A percentile compares a stretch with the other conserved stretches of the same genome.
phyloP scores from a whole-genome alignment of 768 basidiomycete species.

The Pleurotus salmoneostramineus region DNA sequence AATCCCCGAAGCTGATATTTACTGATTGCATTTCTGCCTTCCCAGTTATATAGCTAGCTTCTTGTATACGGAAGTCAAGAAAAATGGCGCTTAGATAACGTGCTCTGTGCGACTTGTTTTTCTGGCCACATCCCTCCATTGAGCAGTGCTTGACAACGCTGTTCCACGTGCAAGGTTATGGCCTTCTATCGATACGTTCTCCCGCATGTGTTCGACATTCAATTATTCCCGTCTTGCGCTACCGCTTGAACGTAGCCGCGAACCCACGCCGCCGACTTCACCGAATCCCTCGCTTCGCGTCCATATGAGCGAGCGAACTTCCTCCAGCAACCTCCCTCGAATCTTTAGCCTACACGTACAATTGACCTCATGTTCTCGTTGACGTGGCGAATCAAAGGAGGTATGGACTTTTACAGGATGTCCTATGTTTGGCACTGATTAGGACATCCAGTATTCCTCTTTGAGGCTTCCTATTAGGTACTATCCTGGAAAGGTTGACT shows the following conservation, averaged over 20 bases:
- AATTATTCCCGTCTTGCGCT: neutral
- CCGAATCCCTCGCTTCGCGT: neutral
- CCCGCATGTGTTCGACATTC: neutral
- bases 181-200: neutral
- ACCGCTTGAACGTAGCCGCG: neutral
- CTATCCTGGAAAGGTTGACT: neutral
- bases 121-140: too few relatives aligned
- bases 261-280: neutral
- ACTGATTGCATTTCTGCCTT: neutral
- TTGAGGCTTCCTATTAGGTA: neutral
- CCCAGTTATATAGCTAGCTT: neutral
- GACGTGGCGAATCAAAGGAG: constrained; percentile 8
- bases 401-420: neutral
- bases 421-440: neutral
- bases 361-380: constrained; percentile 1
- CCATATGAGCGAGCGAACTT: neutral
- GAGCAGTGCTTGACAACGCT: neutral
- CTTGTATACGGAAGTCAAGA: neutral
- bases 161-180: neutral
- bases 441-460: neutral
- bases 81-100: neutral
- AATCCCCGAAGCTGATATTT: neutral
- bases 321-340: neutral
- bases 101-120: too few relatives aligned
- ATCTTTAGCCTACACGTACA: neutral